phyloP scores from a whole-genome alignment of 2,329 filamentous ascomycete species.

The Fusarium sp. region DNA sequence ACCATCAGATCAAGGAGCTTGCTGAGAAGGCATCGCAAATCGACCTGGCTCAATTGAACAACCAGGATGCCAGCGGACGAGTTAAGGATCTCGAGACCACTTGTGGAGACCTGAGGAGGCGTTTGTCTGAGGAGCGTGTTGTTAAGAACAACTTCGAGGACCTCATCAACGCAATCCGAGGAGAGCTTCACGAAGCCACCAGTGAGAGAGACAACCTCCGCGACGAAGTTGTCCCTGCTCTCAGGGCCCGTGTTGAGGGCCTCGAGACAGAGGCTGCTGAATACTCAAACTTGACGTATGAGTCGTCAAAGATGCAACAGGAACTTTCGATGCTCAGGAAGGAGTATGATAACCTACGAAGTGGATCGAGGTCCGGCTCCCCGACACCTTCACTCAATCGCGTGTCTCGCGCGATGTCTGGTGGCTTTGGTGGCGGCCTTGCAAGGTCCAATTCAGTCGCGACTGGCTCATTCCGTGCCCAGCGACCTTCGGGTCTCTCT shows the following conservation, averaged over 20 bases:
- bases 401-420: slow-evolving; percentile 53
- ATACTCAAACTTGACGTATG: slow-evolving; percentile 81
- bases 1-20: slow-evolving; percentile 86
- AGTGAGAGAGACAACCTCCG: slow-evolving; percentile 94
- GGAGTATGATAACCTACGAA: slow-evolving; percentile 74
- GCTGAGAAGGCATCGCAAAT: slow-evolving; percentile 82
- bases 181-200: slow-evolving; percentile 84
- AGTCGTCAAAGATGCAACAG: slow-evolving; percentile 88
- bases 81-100: slow-evolving; percentile 84
- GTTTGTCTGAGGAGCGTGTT: slow-evolving; percentile 86
- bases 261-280: slow-evolving; percentile 82
- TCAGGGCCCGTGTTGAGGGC: slow-evolving; percentile 82
- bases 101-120: slow-evolving; percentile 86
- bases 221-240: slow-evolving; percentile 87
- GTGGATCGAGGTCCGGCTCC: slow-evolving; percentile 52
- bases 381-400: slow-evolving; percentile 46
- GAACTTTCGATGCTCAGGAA: slow-evolving; percentile 80
- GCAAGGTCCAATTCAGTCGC: slow-evolving; percentile 79
- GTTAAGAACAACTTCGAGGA: slow-evolving; percentile 96
- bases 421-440: slow-evolving; percentile 70
- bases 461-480: slow-evolving; percentile 62
- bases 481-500: slow-evolving; percentile 62
- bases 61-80: slow-evolving; percentile 70
- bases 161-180: slow-evolving; percentile 84
- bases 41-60: slow-evolving; percentile 69